Percentiles rank a stretch among this genome's conserved stretches.
These are phyloP conservation scores for Chrysoporthe cubensis DNA, from an alignment of 2,329 filamentous ascomycete species.

Conservation along the genomic window DNA sequence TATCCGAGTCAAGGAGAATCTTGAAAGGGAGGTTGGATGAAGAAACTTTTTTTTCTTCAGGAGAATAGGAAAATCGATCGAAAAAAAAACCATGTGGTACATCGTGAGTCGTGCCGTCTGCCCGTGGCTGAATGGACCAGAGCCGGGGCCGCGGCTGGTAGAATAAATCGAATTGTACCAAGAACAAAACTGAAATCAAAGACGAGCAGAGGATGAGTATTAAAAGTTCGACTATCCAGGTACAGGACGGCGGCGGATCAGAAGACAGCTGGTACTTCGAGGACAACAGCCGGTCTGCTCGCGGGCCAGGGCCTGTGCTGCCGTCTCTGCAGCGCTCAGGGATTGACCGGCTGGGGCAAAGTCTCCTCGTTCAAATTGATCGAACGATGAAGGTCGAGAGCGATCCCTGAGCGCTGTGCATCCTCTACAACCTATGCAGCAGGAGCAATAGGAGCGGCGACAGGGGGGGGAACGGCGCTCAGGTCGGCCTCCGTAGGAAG, in stretches of 20 bases:
- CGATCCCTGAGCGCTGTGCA: not conserved
- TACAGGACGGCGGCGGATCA: not conserved
- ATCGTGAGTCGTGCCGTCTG: not conserved
- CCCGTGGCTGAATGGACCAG: not conserved
- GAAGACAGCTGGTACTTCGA: not conserved
- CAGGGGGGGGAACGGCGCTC: slow-evolving; percentile 42
- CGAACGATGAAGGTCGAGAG: not conserved
- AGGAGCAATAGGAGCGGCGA: slow-evolving; percentile 44
- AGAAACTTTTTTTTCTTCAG: slow-evolving; percentile 6
- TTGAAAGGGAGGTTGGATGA: slow-evolving; percentile 12
- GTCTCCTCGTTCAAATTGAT: too few species aligned
- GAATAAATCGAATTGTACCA: not conserved
- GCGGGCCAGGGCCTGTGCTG: not conserved
- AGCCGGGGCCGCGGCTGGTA: not conserved
- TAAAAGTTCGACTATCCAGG: slow-evolving; percentile 15
- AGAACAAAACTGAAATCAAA: not conserved
- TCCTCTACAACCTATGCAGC: slow-evolving; percentile 43
- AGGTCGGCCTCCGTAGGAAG: slow-evolving; percentile 46
- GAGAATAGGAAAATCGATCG: not conserved
- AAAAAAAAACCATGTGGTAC: not conserved
- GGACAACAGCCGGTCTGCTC: not conserved
- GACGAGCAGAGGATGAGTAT: slow-evolving; percentile 1
- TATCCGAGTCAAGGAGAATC: slow-evolving; percentile 13
- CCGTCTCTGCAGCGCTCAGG: not conserved
- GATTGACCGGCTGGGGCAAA: not conserved